A percentile compares a stretch with the other conserved stretches of the same genome.
These are phyloP conservation scores for Chalciporus pseudorubinellus DNA, from an alignment of 768 basidiomycete genomes.

Conservation along the genomic window DNA sequence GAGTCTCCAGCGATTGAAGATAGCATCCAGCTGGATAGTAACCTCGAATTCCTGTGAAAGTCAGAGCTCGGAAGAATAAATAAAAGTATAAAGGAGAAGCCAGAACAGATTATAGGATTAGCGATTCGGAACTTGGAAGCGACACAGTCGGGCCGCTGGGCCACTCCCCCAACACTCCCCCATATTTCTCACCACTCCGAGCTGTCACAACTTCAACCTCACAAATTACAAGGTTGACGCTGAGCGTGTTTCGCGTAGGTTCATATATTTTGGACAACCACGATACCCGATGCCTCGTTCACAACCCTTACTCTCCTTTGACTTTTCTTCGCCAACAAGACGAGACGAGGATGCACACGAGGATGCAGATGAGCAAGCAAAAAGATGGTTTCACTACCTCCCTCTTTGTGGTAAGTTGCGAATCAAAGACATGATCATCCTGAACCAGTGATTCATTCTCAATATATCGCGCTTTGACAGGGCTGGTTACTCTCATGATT, in stretches of 20 bases:
- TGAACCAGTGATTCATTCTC: constrained; percentile 5
- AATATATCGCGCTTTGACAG: constrained; percentile 28
- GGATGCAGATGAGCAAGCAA: constrained; percentile 37
- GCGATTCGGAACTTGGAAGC: no score
- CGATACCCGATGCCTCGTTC: constrained; percentile 20
- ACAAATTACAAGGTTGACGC: not conserved
- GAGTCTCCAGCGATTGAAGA: no score
- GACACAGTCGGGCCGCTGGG: no score
- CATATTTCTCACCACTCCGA: no score
- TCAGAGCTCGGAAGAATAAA: no score
- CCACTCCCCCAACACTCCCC: no score
- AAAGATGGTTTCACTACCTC: constrained; percentile 56
- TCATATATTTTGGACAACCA: not conserved
- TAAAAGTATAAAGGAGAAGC: no score
- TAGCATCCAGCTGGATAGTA: no score
- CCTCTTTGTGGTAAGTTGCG: constrained; percentile 51
- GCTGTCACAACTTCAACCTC: no score
- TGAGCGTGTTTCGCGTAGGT: not conserved
- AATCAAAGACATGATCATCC: not conserved
- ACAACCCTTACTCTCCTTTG: constrained; percentile 29
- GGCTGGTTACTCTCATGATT: constrained; percentile 54
- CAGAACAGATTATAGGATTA: no score
- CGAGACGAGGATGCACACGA: constrained; percentile 19
- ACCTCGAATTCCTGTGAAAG: no score
- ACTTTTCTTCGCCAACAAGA: constrained; percentile 15